A percentile compares a stretch with the other conserved stretches of the same genome.
Evolutionary conservation across 2,329 filamentous ascomycete genomes (phyloP).

Genomic region (Drechslerella dactyloides): DNA sequence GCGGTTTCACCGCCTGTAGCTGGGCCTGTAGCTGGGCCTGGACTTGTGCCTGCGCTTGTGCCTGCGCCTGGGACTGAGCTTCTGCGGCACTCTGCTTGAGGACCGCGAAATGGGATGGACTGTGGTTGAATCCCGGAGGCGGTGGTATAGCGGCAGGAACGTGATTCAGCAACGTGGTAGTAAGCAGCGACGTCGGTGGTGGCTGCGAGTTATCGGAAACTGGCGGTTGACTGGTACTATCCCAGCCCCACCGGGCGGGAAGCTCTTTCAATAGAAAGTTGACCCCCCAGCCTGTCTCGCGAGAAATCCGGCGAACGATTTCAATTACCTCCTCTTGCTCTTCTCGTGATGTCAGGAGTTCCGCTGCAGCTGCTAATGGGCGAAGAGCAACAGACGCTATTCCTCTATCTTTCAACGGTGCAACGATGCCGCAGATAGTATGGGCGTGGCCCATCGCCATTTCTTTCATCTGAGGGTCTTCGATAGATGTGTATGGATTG

Average conservation of each 20-base stretch:
- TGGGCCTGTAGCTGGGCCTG: conserved; percentile 11
- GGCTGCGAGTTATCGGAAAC: conserved; percentile 53
- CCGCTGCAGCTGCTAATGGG: conserved; percentile 77
- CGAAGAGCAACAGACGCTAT: conserved; percentile 80
- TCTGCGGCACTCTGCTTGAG: conserved; percentile 39
- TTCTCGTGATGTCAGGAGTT: conserved; percentile 70
- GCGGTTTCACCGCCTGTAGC: conserved; percentile 25
- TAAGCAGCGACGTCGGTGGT: conserved; percentile 56
- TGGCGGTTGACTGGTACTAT: conserved; percentile 57
- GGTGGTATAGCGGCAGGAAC: conserved; percentile 56
- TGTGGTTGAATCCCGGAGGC: conserved; percentile 54
- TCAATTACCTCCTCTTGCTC: conserved; percentile 82
- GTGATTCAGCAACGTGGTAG: conserved; percentile 52
- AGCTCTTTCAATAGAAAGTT: conserved; percentile 75
- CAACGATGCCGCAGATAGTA: conserved; percentile 86
- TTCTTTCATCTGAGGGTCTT: conserved; percentile 70
- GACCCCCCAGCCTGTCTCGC: conserved; percentile 79
- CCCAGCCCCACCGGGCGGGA: conserved; percentile 79
- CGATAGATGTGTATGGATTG: conserved; percentile 71
- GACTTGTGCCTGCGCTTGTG: conserved; percentile 16
- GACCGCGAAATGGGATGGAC: conserved; percentile 51
- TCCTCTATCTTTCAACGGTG: conserved; percentile 80
- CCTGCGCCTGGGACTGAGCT: conserved; percentile 8
- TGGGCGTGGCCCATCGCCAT: conserved; percentile 77
- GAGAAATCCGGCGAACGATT: conserved; percentile 76